These are phyloP conservation scores for Terfezia boudieri DNA, from an alignment of 495 filamentous ascomycete species.

Conservation along the genomic window DNA sequence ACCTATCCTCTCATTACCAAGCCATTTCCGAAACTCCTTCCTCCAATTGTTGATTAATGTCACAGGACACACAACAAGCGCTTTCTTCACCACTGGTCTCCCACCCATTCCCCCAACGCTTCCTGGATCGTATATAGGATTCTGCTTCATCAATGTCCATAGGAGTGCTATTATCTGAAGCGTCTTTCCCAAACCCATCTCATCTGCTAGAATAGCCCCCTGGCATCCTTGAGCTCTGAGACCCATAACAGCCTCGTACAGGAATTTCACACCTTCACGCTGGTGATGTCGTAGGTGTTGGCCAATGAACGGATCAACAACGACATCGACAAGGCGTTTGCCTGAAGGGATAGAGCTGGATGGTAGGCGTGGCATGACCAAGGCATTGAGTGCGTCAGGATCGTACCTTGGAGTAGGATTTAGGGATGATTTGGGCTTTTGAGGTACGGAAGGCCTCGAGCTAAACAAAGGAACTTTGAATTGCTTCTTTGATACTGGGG, in stretches of 20 bases:
- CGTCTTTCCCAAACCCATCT: constrained; percentile 69
- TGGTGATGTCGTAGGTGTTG: constrained; percentile 52
- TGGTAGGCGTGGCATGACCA: constrained; percentile 45
- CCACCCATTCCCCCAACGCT: background rate
- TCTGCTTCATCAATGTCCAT: constrained; percentile 68
- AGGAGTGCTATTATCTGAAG: constrained; percentile 56
- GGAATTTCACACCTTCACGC: constrained; percentile 51
- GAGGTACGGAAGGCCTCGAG: background rate
- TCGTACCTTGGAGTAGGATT: constrained; percentile 44
- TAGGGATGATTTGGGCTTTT: constrained; percentile 2
- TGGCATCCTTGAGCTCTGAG: constrained; percentile 46
- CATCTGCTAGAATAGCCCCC: constrained; percentile 59
- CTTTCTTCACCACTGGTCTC: constrained; percentile 42
- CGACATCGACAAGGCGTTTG: constrained; percentile 54
- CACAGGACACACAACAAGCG: constrained; percentile 60
- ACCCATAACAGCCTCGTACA: constrained; percentile 76
- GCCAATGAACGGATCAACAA: constrained; percentile 49
- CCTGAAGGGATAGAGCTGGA: constrained; percentile 20
- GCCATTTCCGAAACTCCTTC: constrained; percentile 61
- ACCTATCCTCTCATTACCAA: constrained; percentile 54
- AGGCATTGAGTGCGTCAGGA: constrained; percentile 33
- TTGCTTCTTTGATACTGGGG: constrained; percentile 1
- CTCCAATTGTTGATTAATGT: constrained; percentile 64
- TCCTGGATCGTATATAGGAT: constrained; percentile 37
- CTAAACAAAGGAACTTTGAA: constrained; percentile 41